These are phyloP conservation scores for Aaosphaeria pasadenensis DNA, from an alignment of 2,329 filamentous ascomycete species.

Conservation along the genomic window DNA sequence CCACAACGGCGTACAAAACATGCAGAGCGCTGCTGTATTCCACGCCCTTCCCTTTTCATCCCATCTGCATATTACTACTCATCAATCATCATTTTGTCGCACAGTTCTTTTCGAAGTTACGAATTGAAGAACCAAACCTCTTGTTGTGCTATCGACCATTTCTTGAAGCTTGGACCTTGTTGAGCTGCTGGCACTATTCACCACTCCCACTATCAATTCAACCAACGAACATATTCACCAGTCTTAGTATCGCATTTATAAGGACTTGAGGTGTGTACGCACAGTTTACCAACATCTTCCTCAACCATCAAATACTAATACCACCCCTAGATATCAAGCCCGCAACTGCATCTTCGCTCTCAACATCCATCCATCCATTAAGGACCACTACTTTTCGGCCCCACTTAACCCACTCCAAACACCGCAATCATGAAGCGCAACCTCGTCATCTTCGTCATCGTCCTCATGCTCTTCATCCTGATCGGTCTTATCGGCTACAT, in stretches of 20 bases:
- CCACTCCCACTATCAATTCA: background rate
- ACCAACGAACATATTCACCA: background rate
- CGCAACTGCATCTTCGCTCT: background rate
- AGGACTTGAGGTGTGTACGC: background rate
- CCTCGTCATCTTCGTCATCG: slow-evolving; percentile 52
- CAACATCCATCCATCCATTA: background rate
- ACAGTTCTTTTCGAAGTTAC: background rate
- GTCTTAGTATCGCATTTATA: background rate
- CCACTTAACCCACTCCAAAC: slow-evolving; percentile 1
- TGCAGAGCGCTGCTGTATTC: background rate
- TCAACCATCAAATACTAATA: background rate
- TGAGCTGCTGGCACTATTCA: background rate
- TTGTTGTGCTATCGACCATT: background rate
- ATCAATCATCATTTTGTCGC: background rate
- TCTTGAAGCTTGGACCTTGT: background rate
- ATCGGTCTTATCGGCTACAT: slow-evolving; percentile 48
- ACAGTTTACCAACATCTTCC: background rate
- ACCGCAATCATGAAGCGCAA: slow-evolving; percentile 47
- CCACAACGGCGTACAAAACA: background rate
- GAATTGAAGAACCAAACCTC: background rate
- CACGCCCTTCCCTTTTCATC: background rate
- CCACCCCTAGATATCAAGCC: background rate
- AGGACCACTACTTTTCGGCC: too few species aligned
- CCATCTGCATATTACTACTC: background rate
- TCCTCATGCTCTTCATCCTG: slow-evolving; percentile 52